Base-by-base conservation (phyloP, 257 asterid genomes). In the Solanum piurae region DNA sequence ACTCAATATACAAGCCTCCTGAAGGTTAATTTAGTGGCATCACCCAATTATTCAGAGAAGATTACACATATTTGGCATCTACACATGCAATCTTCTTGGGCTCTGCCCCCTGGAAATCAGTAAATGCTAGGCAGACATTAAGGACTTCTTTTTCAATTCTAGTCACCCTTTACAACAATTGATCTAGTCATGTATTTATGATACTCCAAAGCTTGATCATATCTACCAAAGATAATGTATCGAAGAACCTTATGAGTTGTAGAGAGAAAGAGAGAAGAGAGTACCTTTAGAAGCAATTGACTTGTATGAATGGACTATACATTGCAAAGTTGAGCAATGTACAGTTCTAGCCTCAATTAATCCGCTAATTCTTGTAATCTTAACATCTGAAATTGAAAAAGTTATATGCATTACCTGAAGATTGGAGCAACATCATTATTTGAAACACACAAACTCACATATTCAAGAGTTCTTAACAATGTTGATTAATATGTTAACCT, bases 271-370 rank as follows among this genome's bases (percentile, higher is more conserved):
- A 80, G 55, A 55, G 11, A 55, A 55, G 25, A 80, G 23, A 66
- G 75, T 80, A 95, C 98, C 96, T 74, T 91, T 92, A 77, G 91
- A 89, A 36, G 90, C 46, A 72, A 85, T 91, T 74, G 92, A 89
- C 88, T 95, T 94, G 64, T 87, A 85, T 55, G 94, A 89, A 76
- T 88, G 91, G 88, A 94, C 88, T 62, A 93, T 90, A 87, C 92
- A 87, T 44, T 89, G 92, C 87, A 93, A 86, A 88, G 94, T 91
- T 75, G 98, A 95, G 89, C 94, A 92, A 68, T 92, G 92, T 21
- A 94, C 85, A 36, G 96, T 93, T 91, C 94, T 91, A 44, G 95
- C 98, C 93, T 95, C 98, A 69, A 94, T 87, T 34, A 88, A 83
- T 88, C 93, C 94, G 79, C 96, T 93, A 60, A 90, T 91, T 88